These are phyloP conservation scores for Boletus subparvulus DNA, from an alignment of 768 basidiomycete genomes.

Conservation along the genomic window DNA sequence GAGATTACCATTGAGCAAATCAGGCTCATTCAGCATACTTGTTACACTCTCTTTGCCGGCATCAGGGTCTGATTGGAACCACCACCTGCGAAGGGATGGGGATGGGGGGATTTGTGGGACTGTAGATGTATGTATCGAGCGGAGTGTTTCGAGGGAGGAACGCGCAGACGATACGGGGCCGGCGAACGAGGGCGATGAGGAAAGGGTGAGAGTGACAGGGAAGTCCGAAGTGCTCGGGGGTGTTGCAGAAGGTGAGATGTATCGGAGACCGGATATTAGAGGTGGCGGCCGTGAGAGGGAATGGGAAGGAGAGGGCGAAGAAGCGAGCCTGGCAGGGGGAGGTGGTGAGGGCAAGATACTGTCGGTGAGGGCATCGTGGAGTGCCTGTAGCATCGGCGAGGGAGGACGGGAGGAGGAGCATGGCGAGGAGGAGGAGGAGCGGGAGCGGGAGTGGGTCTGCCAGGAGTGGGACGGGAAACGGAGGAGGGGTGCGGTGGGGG, in stretches of 20 bases:
- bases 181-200: slow-evolving; percentile 18
- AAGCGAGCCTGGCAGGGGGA: slow-evolving; percentile 43
- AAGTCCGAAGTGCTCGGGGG: slow-evolving; percentile 41
- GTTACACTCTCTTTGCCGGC: slow-evolving; percentile 43
- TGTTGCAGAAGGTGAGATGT: slow-evolving; percentile 62
- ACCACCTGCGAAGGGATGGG: slow-evolving; percentile 41
- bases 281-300: slow-evolving; percentile 47
- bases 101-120: slow-evolving; percentile 28
- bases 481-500: slow-evolving; percentile 16
- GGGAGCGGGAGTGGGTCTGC: neutral
- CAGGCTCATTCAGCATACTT: slow-evolving; percentile 49
- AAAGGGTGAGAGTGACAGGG: slow-evolving; percentile 9
- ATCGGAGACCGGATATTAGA: slow-evolving; percentile 53
- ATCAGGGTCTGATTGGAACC: slow-evolving; percentile 45
- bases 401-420: slow-evolving; percentile 27
- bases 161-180: slow-evolving; percentile 31
- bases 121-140: slow-evolving; percentile 38
- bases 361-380: slow-evolving; percentile 49
- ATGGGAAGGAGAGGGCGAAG: slow-evolving; percentile 34
- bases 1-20: slow-evolving; percentile 40
- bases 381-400: slow-evolving; percentile 39
- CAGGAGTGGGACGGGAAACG: slow-evolving; percentile 12
- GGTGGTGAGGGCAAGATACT: slow-evolving; percentile 40
- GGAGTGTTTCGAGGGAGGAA: slow-evolving; percentile 61
- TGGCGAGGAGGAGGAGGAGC: neutral